Conservation (phyloP, 192 early-diverging fungal genomes). For the Pilobolus umbonatus region DNA sequence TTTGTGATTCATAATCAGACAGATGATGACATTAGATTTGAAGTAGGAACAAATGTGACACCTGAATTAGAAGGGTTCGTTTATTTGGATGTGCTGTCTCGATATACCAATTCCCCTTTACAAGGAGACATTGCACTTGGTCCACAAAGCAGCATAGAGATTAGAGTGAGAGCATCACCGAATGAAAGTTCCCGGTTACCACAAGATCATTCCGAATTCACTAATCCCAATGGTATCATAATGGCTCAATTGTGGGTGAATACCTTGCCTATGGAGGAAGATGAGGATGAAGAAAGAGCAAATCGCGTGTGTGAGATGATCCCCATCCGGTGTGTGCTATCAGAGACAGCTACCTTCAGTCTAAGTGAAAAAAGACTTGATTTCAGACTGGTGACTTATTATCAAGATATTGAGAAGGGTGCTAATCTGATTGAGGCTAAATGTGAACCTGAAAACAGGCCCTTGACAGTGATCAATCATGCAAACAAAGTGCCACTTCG, state of each 20-base stretch:
- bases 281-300: slow-evolving; percentile 22
- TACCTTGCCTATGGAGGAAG: slow-evolving; percentile 41
- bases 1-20: slow-evolving; percentile 73
- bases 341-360: slow-evolving; percentile 65
- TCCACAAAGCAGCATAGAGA: slow-evolving; percentile 63
- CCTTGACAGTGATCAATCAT: slow-evolving; percentile 59
- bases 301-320: slow-evolving; percentile 56
- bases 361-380: slow-evolving; percentile 64
- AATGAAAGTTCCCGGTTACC: slow-evolving; percentile 59
- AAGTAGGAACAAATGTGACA: slow-evolving; percentile 60
- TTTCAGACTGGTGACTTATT: slow-evolving; percentile 53
- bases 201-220: slow-evolving; percentile 47
- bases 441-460: slow-evolving; percentile 24
- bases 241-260: slow-evolving; percentile 68
- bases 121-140: slow-evolving; percentile 60
- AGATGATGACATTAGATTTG: slow-evolving; percentile 75
- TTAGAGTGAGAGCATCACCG: slow-evolving; percentile 60
- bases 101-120: slow-evolving; percentile 79
- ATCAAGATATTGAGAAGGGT: slow-evolving; percentile 33
- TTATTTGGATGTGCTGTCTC: slow-evolving; percentile 67
- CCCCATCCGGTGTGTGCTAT: slow-evolving; percentile 57
- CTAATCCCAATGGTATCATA: slow-evolving; percentile 55
- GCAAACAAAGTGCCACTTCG: slow-evolving; percentile 57
- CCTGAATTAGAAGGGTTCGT: slow-evolving; percentile 60
- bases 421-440: slow-evolving; percentile 6